Conservation (phyloP, 2,329 filamentous ascomycete genomes). For the Epichloe amarillans region DNA sequence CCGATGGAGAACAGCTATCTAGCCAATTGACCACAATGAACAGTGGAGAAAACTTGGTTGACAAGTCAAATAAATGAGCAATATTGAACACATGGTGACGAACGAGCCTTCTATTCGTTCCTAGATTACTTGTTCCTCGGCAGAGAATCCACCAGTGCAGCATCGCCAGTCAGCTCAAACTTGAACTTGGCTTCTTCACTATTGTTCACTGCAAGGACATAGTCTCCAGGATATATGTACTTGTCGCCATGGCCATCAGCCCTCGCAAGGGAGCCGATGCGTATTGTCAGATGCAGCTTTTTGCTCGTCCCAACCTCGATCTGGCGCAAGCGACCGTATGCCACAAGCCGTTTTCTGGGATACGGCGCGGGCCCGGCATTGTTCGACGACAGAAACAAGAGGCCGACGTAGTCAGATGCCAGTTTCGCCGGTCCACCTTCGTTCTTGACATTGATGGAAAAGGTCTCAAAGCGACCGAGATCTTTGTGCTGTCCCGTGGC, state of each 20-base stretch:
- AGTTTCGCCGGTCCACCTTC: neutral
- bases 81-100: neutral
- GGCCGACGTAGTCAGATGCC: slow-evolving; percentile 8
- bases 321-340: slow-evolving; percentile 6
- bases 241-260: slow-evolving; percentile 7
- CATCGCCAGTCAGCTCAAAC: slow-evolving; percentile 4
- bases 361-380: slow-evolving; percentile 8
- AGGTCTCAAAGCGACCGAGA: neutral
- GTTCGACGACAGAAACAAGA: slow-evolving; percentile 7
- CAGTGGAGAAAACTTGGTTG: slow-evolving; percentile 1
- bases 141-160: neutral
- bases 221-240: slow-evolving; percentile 8
- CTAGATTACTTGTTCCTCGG: neutral
- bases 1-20: slow-evolving; percentile 16
- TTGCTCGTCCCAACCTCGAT: slow-evolving; percentile 6
- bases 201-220: slow-evolving; percentile 7
- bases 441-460: neutral
- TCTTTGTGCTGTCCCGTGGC: neutral
- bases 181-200: neutral
- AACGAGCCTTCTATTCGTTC: neutral
- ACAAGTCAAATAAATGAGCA: no score
- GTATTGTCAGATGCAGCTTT: slow-evolving; percentile 3
- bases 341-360: slow-evolving; percentile 8
- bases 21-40: slow-evolving; percentile 25
- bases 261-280: slow-evolving; percentile 6